These are phyloP conservation scores for Malassezia slooffiae DNA, from an alignment of 1,284 basidiomycete genomes.

Conservation along the genomic window DNA sequence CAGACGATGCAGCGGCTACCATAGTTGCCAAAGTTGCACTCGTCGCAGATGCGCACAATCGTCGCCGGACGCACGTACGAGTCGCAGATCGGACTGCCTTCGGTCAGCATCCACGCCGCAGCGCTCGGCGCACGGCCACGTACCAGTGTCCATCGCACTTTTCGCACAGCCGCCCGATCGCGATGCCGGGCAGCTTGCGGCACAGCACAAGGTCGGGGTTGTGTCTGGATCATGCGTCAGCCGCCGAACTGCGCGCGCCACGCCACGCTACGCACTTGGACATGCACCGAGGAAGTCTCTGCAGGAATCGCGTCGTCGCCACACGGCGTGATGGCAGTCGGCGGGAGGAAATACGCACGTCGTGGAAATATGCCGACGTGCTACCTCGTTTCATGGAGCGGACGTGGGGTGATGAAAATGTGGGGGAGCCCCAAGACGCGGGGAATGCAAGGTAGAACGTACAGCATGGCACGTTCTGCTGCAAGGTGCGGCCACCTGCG, in stretches of 20 bases:
- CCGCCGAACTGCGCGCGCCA: background rate
- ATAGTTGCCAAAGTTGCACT: slow-evolving; percentile 94
- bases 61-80: slow-evolving; percentile 98
- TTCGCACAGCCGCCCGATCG: slow-evolving; percentile 93
- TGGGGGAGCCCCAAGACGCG: too few relatives aligned
- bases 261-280: slow-evolving; percentile 29
- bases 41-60: slow-evolving; percentile 92
- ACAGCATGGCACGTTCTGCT: too few relatives aligned
- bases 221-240: slow-evolving; percentile 20
- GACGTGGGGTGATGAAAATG: too few relatives aligned
- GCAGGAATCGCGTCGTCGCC: too few relatives aligned
- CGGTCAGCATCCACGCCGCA: too few relatives aligned
- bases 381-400: too few relatives aligned
- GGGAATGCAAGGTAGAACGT: too few relatives aligned
- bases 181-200: slow-evolving; percentile 82
- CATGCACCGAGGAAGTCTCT: slow-evolving; percentile 17
- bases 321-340: too few relatives aligned
- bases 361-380: too few relatives aligned
- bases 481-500: too few relatives aligned
- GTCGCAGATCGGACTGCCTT: slow-evolving; percentile 82
- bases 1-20: slow-evolving; percentile 96
- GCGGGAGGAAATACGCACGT: too few relatives aligned
- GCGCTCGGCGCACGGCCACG: slow-evolving; percentile 38
- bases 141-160: slow-evolving; percentile 99
- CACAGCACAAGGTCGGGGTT: slow-evolving; percentile 84